Evolutionary conservation across 176 grass and related monocot species (phyloP).

Genomic region (Aegilops umbellulata): DNA sequence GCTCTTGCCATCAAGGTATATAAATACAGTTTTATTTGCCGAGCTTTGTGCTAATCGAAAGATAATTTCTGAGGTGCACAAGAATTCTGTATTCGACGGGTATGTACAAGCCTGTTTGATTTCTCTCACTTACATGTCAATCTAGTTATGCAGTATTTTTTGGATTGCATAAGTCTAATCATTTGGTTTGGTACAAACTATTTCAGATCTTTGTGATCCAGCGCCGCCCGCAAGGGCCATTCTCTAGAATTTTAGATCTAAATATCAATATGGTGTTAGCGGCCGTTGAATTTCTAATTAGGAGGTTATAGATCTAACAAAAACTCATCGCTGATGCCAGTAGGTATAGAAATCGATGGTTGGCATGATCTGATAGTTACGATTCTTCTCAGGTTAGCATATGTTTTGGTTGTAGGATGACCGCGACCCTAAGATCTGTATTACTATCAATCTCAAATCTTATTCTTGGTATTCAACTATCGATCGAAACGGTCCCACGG

Average conservation of each 20-base stretch:
- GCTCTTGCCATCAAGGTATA: background rate
- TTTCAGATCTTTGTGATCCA: background rate
- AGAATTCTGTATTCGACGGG: background rate
- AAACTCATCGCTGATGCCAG: no score
- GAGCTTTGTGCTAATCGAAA: background rate
- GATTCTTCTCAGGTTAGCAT: background rate
- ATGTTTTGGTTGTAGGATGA: background rate
- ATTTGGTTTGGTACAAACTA: background rate
- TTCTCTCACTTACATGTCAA: background rate
- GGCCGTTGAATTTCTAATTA: background rate
- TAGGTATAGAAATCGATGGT: no score
- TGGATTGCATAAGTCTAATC: background rate
- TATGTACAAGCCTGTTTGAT: background rate
- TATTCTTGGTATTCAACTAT: background rate
- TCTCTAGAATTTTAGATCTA: conserved; percentile 7
- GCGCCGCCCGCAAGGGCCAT: background rate
- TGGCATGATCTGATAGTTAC: background rate
- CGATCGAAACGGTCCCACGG: background rate
- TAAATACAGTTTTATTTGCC: background rate
- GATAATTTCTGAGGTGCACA: background rate
- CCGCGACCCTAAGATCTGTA: background rate
- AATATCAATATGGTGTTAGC: background rate
- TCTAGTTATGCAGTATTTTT: background rate
- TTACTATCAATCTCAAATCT: background rate
- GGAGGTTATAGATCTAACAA: background rate